phyloP scores from a whole-genome alignment of 2,329 filamentous ascomycete genomes.

The Pestalotiopsis sp. region DNA sequence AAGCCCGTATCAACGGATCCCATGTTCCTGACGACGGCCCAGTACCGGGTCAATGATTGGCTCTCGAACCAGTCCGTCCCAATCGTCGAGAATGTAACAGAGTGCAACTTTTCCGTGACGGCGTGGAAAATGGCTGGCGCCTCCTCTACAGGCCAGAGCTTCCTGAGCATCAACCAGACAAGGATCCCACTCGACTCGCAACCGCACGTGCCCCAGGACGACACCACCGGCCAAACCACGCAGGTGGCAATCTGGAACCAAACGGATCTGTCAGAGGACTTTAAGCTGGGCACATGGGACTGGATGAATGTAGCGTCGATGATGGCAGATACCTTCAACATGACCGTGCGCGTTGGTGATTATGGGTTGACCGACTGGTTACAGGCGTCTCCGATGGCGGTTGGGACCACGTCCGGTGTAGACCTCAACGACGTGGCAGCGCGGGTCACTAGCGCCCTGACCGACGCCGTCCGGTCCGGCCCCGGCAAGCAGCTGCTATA shows the following conservation, averaged over 20 bases:
- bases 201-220: background rate
- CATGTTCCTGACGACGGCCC: background rate
- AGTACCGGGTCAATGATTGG: background rate
- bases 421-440: slow-evolving; percentile 7
- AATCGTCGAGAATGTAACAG: background rate
- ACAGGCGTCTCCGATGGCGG: background rate
- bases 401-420: background rate
- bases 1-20: background rate
- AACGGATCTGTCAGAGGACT: background rate
- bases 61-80: background rate
- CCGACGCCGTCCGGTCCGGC: slow-evolving; percentile 15
- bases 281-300: background rate
- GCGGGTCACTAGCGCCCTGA: slow-evolving; percentile 16
- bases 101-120: background rate
- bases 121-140: background rate
- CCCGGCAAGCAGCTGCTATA: background rate
- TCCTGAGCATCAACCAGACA: background rate
- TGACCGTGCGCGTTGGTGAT: background rate
- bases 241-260: background rate
- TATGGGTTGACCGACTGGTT: background rate
- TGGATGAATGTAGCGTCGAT: background rate
- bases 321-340: background rate
- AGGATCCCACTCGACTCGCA: background rate
- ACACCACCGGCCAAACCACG: background rate
- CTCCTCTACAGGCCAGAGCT: background rate